Percentiles rank a stretch among this genome's conserved stretches.
phyloP scores from a whole-genome alignment of 2,329 filamentous ascomycete species.

The Fusarium sp. region DNA sequence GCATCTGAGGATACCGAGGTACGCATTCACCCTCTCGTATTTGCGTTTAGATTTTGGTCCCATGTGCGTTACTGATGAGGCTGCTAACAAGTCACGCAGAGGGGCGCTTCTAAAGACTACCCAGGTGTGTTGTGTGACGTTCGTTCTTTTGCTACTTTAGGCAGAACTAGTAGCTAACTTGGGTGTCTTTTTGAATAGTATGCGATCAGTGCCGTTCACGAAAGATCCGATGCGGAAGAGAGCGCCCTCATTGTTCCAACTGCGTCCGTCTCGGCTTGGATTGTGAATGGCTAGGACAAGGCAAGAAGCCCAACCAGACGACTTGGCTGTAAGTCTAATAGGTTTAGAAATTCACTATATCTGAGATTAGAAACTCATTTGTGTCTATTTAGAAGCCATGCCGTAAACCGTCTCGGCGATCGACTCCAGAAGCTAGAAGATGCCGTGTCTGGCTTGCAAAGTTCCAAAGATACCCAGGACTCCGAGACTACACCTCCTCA shows the following conservation, averaged over 20 bases:
- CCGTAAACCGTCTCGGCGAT: slow-evolving; percentile 8
- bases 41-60: background rate
- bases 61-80: background rate
- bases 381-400: slow-evolving; percentile 1
- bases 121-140: background rate
- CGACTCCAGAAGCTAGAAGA: slow-evolving; percentile 12
- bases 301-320: slow-evolving; percentile 14
- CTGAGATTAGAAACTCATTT: background rate
- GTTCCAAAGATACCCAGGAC: background rate
- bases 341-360: too few relatives aligned
- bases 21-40: background rate
- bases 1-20: slow-evolving; percentile 13
- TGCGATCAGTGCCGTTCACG: slow-evolving; percentile 18
- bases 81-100: slow-evolving; percentile 1
- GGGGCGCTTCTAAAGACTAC: slow-evolving; percentile 9
- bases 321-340: background rate
- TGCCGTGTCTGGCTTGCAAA: slow-evolving; percentile 4
- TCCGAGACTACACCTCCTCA: background rate
- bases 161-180: background rate
- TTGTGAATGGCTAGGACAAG: slow-evolving; percentile 18
- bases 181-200: background rate
- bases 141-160: background rate
- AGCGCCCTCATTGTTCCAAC: slow-evolving; percentile 17
- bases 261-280: slow-evolving; percentile 11
- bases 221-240: slow-evolving; percentile 17